Evolutionary conservation across 257 asterid genomes (phyloP), one percentile per base, ranked within the genome.

Genomic region (Handroanthus guayacan): DNA sequence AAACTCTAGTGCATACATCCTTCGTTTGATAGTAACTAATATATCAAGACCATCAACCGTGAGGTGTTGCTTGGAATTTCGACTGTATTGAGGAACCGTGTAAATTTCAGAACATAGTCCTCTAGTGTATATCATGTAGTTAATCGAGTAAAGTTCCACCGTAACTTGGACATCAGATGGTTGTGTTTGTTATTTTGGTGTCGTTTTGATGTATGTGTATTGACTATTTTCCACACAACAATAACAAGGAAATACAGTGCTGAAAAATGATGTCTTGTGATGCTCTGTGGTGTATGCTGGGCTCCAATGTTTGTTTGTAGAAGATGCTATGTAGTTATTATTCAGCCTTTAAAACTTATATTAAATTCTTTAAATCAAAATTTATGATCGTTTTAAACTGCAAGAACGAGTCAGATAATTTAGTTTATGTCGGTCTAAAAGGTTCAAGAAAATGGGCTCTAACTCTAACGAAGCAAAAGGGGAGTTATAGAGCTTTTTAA

Each of bases 71-170:
- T 56, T 69, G 52, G 62, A 44, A 25, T 17, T 72, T 72, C 25
- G 41, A 76, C 36, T 52, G 55, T 72, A 58, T 74, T 43, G 78
- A 79, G 81, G 80, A 77, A 73, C 71, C 54, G 38, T 85, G 89
- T 82, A 80, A 65, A 80, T 80, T 74, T 74, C 44, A 55, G 10
- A 57, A 75, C 62, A 51, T 73, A 69, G 57, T 72, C 75, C 78
- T 80, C 81, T 62, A 18, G 3, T 81, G 83, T 81, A 77, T 67
- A 77, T 75, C 78, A 77, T 74, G 74, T 80, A 80, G 84, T 64
- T 64, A 54, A 34, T 62, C 45, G 72, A 58, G 62, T 67, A 57
- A 72, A 43, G 25, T 44, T 72, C 57, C 16, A 25, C 39, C 13
- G 3, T 45, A 41, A 20, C 31, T 17, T 10, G 5, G 4, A 44